Conservation (phyloP, 805 yeast genomes). For the Saturnispora kantuleensis region DNA sequence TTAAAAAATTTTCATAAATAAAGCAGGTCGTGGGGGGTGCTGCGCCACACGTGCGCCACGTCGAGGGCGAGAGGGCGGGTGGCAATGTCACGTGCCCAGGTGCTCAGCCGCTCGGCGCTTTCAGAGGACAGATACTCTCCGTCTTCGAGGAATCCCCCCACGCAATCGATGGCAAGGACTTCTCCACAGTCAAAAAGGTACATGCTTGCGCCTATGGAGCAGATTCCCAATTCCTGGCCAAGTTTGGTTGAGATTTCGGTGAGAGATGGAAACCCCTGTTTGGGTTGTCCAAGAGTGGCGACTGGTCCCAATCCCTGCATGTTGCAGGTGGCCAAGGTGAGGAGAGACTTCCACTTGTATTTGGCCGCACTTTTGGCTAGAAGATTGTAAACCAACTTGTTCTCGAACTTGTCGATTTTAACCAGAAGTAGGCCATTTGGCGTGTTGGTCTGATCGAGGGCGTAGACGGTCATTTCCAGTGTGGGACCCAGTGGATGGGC, state of each 20-base stretch:
- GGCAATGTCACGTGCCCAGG: no score
- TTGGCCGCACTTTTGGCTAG: slow-evolving; percentile 9
- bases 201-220: background rate
- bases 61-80: no score
- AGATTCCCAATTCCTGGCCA: background rate
- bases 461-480: no score
- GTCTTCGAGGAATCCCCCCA: slow-evolving; percentile 4
- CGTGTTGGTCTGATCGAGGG: no score
- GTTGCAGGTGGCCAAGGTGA: background rate
- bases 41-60: no score
- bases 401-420: slow-evolving; percentile 17
- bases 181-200: background rate
- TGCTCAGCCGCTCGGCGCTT: no score
- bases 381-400: slow-evolving; percentile 20
- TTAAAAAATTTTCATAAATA: background rate
- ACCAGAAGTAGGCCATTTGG: slow-evolving; percentile 9
- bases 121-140: background rate
- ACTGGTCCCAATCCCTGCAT: no score
- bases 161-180: background rate
- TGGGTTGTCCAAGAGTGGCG: no score
- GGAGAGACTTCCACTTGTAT: background rate
- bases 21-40: no score
- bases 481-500: background rate
- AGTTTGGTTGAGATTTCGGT: background rate
- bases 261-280: background rate